These are phyloP conservation scores for Tetrapisispora phaffii DNA, from an alignment of 805 yeast genomes.

Conservation along the genomic window DNA sequence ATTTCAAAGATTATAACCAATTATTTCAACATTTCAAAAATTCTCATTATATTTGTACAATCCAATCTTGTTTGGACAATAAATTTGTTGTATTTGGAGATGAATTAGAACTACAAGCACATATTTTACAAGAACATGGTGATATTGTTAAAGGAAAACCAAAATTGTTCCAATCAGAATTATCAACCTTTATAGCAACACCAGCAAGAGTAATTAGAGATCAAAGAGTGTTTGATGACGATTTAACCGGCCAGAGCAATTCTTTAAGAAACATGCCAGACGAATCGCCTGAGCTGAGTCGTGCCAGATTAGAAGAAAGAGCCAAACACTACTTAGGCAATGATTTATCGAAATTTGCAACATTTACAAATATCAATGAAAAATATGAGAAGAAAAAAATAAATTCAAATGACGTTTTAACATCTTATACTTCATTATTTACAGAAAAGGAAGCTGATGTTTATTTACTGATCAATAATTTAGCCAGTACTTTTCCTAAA, in stretches of 20 bases:
- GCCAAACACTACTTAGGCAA: constrained; percentile 70
- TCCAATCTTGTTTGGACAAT: constrained; percentile 71
- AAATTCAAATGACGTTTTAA: constrained; percentile 39
- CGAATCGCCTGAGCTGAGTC: constrained; percentile 38
- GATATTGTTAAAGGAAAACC: constrained; percentile 23
- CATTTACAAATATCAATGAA: constrained; percentile 42
- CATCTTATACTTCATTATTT: constrained; percentile 42
- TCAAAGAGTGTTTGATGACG: not conserved
- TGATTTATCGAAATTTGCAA: constrained; percentile 35
- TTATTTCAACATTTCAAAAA: constrained; percentile 64
- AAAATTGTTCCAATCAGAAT: constrained; percentile 45
- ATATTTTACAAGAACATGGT: constrained; percentile 71
- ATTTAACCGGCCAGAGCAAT: not conserved
- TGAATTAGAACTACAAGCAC: constrained; percentile 78
- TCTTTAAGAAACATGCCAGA: not conserved
- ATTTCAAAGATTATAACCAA: constrained; percentile 66
- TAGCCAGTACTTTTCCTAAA: constrained; percentile 45
- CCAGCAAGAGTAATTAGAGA: constrained; percentile 23
- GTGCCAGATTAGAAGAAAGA: constrained; percentile 65
- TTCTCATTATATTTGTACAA: constrained; percentile 70
- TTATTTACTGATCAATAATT: constrained; percentile 47
- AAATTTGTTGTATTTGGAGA: constrained; percentile 88
- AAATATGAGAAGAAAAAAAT: constrained; percentile 38
- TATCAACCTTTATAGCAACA: constrained; percentile 45
- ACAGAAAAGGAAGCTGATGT: constrained; percentile 38